These are phyloP conservation scores for Chlorociboria aeruginascens DNA, from an alignment of 495 filamentous ascomycete genomes.

Conservation along the genomic window DNA sequence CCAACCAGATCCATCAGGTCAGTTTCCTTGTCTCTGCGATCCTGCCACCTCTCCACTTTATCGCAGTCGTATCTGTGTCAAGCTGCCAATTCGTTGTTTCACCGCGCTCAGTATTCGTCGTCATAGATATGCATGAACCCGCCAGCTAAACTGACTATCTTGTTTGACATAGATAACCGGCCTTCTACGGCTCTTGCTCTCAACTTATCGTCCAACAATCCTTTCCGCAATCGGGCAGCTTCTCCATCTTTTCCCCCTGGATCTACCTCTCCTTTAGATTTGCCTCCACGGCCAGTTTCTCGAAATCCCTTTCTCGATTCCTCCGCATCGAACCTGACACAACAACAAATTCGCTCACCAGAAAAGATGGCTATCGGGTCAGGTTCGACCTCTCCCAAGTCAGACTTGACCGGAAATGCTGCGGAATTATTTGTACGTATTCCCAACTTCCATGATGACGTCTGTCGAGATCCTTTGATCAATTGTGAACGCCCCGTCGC, in stretches of 20 bases:
- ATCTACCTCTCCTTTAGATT: conserved; percentile 31
- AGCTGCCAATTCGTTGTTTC: conserved; percentile 15
- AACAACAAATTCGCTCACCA: conserved; percentile 23
- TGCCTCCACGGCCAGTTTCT: conserved; percentile 60
- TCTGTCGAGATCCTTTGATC: not conserved
- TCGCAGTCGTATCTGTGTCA: conserved; percentile 11
- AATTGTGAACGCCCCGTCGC: not conserved
- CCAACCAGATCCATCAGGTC: conserved; percentile 19
- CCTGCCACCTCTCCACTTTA: conserved; percentile 16
- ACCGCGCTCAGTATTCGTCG: conserved; percentile 2
- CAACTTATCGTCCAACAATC: conserved; percentile 86
- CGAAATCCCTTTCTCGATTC: conserved; percentile 89
- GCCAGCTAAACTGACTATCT: conserved; percentile 17
- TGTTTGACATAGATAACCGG: conserved; percentile 16
- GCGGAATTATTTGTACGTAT: conserved; percentile 83
- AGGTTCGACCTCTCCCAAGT: conserved; percentile 26
- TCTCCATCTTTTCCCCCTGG: conserved; percentile 40
- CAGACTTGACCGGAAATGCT: conserved; percentile 48
- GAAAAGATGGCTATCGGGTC: conserved; percentile 46
- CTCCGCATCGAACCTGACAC: conserved; percentile 34
- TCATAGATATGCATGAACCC: conserved; percentile 16
- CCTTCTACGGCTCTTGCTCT: conserved; percentile 39
- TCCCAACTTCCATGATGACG: not conserved
- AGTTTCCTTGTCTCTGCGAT: conserved; percentile 10
- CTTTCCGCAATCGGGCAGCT: conserved; percentile 83